phyloP scores from a whole-genome alignment of 495 filamentous ascomycete species.

The Podospora didyma region DNA sequence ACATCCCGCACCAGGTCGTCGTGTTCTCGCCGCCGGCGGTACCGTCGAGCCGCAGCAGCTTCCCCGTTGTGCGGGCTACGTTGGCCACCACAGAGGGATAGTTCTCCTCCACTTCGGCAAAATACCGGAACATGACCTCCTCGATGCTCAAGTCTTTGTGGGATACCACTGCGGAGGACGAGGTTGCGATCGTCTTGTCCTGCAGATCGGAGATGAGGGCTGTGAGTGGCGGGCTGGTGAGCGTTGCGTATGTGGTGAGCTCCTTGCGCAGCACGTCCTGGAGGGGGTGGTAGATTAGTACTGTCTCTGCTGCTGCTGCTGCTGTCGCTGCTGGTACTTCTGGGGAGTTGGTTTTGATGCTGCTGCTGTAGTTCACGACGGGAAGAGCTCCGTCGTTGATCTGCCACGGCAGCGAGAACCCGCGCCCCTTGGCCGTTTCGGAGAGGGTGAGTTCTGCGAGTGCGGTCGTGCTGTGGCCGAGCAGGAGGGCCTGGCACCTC shows the following conservation, averaged over 20 bases:
- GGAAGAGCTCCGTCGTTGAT: slow-evolving; percentile 66
- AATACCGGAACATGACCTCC: slow-evolving; percentile 83
- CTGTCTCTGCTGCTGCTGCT: background rate
- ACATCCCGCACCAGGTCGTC: slow-evolving; percentile 41
- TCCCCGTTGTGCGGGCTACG: slow-evolving; percentile 81
- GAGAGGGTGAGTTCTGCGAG: slow-evolving; percentile 82
- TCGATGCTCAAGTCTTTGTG: slow-evolving; percentile 84
- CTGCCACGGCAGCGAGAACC: slow-evolving; percentile 75
- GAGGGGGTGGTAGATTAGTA: slow-evolving; percentile 38
- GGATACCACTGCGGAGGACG: slow-evolving; percentile 44
- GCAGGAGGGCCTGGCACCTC: slow-evolving; percentile 66
- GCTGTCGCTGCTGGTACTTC: background rate
- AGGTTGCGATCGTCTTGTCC: background rate
- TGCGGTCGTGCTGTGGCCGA: slow-evolving; percentile 82
- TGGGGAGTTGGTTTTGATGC: background rate
- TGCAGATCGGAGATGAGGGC: background rate
- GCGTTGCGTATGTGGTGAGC: slow-evolving; percentile 55
- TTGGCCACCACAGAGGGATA: slow-evolving; percentile 93
- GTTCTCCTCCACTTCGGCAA: slow-evolving; percentile 77
- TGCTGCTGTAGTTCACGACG: slow-evolving; percentile 46
- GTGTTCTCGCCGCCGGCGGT: background rate
- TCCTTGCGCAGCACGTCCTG: slow-evolving; percentile 82
- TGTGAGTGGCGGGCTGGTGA: slow-evolving; percentile 26
- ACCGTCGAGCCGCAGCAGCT: slow-evolving; percentile 48
- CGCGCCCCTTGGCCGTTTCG: slow-evolving; percentile 86